Percentiles rank a stretch among this genome's conserved stretches.
These are phyloP conservation scores for Dactylellina sp. DNA, from an alignment of 2,329 filamentous ascomycete species.

Conservation along the genomic window DNA sequence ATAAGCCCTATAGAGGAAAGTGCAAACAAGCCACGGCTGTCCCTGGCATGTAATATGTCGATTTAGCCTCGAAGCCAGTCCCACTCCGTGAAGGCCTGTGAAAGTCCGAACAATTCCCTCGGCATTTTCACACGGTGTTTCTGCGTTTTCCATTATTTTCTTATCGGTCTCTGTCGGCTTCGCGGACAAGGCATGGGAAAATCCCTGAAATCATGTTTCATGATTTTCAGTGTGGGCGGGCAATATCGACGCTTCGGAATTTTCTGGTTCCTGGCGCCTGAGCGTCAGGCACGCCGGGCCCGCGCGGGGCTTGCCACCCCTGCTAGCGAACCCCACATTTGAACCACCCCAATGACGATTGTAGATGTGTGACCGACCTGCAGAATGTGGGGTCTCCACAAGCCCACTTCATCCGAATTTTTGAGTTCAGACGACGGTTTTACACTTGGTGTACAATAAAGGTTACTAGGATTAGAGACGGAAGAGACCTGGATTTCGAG, in stretches of 20 bases:
- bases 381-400: constrained; percentile 49
- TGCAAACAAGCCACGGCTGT: neutral
- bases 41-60: neutral
- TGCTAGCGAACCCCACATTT: constrained; percentile 32
- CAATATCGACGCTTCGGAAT: constrained; percentile 12
- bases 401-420: constrained; percentile 48
- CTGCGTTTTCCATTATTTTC: neutral
- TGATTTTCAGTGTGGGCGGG: constrained; percentile 4
- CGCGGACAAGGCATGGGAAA: constrained; percentile 34
- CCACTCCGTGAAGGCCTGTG: constrained; percentile 44
- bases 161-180: constrained; percentile 45
- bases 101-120: constrained; percentile 29
- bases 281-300: constrained; percentile 48
- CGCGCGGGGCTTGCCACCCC: constrained; percentile 23
- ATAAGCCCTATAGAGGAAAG: neutral
- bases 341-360: constrained; percentile 20
- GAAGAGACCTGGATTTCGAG: constrained; percentile 7
- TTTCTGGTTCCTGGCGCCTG: constrained; percentile 35
- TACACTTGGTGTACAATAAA: constrained; percentile 4
- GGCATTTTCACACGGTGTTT: constrained; percentile 3
- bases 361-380: constrained; percentile 13
- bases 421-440: constrained; percentile 6
- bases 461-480: neutral
- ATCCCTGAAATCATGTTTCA: constrained; percentile 30
- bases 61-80: constrained; percentile 26